Conservation (phyloP, 257 asterid species). For the Thymus mandschuricus region DNA sequence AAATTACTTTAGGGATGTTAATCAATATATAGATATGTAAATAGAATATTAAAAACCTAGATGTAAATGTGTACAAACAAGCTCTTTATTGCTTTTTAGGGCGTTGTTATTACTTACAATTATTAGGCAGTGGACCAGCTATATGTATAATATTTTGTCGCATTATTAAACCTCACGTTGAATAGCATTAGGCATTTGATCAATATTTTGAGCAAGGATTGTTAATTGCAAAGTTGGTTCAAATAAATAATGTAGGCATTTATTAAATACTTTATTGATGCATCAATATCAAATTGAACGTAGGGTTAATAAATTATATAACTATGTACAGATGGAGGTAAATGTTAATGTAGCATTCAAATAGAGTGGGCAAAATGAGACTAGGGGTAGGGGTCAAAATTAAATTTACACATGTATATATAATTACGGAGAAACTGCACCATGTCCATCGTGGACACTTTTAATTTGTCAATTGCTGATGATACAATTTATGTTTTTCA, state of each 20-base stretch:
- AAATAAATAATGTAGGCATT: background rate
- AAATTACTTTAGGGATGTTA: background rate
- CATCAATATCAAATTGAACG: background rate
- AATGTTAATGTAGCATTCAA: no score
- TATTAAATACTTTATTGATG: background rate
- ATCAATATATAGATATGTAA: background rate
- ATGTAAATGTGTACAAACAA: background rate
- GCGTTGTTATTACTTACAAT: background rate
- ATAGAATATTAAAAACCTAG: background rate
- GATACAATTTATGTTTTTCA: no score
- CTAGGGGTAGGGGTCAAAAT: background rate
- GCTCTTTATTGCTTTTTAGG: background rate
- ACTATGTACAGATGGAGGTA: no score
- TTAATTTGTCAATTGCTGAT: no score
- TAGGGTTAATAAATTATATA: no score
- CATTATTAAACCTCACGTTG: conserved; percentile 5
- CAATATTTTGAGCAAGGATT: background rate
- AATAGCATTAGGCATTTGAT: background rate
- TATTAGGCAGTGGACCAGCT: conserved; percentile 6
- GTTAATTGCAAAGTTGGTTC: background rate
- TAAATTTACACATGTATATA: no score
- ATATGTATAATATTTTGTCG: background rate
- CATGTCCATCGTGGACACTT: no score
- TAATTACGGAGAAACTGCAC: no score
- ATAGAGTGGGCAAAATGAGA: background rate